phyloP scores from a whole-genome alignment of 257 asterid genomes.

The Cruciata laevipes region DNA sequence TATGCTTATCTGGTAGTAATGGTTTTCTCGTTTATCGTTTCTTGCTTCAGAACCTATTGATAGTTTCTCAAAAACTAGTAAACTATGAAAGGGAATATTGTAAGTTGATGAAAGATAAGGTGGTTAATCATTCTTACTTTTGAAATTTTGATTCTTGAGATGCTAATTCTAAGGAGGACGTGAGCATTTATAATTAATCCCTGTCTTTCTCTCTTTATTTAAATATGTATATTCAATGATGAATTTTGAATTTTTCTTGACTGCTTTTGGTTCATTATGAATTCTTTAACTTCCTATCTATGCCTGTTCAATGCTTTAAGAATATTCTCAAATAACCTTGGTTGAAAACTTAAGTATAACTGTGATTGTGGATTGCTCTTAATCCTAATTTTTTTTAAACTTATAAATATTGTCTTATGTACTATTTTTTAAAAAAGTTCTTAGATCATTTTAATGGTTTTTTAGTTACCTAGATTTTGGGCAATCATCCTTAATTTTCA shows the following conservation, averaged over 20 bases:
- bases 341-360: background rate
- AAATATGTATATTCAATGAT: background rate
- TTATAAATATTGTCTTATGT: background rate
- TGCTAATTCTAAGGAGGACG: background rate
- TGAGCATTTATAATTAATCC: background rate
- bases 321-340: background rate
- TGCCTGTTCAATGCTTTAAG: background rate
- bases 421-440: background rate
- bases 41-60: background rate
- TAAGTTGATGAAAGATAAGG: background rate
- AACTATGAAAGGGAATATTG: background rate
- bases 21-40: background rate
- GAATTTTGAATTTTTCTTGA: background rate
- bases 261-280: background rate
- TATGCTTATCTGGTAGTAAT: background rate
- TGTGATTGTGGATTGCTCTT: background rate
- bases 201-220: background rate
- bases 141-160: background rate
- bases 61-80: background rate
- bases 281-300: background rate
- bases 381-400: too few relatives aligned
- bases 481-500: background rate
- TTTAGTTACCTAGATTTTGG: background rate
- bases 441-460: background rate
- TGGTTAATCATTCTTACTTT: background rate